Evolutionary conservation across 192 early-diverging fungal genomes (phyloP).

Genomic region (Backusella tarrabulga): DNA sequence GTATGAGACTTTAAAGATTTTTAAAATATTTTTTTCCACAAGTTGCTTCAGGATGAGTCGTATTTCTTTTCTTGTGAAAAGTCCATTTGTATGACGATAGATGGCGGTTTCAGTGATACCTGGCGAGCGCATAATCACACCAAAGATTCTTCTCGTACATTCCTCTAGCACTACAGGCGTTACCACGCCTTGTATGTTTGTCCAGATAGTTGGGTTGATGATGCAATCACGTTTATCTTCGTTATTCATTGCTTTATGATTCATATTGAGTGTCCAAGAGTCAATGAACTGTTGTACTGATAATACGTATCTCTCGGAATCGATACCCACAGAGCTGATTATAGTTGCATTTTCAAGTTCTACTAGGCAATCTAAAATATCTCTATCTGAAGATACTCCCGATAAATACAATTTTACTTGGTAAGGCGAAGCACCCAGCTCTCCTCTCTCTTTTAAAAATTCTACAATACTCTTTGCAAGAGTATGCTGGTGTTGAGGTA

Average conservation of each 20-base stretch:
- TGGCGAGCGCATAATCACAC: neutral
- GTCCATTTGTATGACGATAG: neutral
- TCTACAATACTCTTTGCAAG: neutral
- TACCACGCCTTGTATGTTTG: neutral
- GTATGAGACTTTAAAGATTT: neutral
- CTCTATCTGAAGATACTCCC: neutral
- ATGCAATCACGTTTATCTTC: neutral
- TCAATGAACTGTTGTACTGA: neutral
- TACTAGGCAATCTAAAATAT: neutral
- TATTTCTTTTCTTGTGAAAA: neutral
- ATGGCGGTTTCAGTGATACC: neutral
- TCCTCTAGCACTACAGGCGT: neutral
- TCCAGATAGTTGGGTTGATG: neutral
- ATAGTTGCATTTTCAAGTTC: neutral
- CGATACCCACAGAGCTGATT: neutral
- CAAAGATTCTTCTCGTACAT: neutral
- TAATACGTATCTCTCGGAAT: neutral
- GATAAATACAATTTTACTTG: neutral
- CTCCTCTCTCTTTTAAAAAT: neutral
- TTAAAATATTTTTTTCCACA: neutral
- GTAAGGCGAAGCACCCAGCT: neutral
- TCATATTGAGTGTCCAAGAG: neutral
- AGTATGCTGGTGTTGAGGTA: neutral
- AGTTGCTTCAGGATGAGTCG: neutral
- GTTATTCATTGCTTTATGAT: neutral